Evolutionary conservation across 208 protist species (phyloP).

Genomic region (Crithidia mellificae): DNA sequence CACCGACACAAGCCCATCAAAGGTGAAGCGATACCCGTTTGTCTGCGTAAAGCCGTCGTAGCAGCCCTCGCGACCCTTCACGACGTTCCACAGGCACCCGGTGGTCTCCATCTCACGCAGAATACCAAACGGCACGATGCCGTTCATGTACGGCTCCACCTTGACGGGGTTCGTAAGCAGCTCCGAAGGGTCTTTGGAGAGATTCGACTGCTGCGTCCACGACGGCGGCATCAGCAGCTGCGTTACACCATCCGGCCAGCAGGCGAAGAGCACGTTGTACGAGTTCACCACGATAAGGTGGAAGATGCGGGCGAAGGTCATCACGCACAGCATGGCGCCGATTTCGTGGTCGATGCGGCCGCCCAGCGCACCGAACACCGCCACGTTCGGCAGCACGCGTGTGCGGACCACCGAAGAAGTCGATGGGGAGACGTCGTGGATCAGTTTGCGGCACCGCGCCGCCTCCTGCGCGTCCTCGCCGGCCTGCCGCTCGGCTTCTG

Average conservation of each 20-base stretch:
- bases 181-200: slow-evolving; percentile 5
- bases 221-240: slow-evolving; percentile 27
- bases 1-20: slow-evolving; percentile 58
- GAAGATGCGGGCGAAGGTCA: slow-evolving; percentile 32
- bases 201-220: slow-evolving; percentile 5
- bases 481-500: slow-evolving; percentile 12
- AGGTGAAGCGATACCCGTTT: slow-evolving; percentile 42
- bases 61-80: slow-evolving; percentile 37
- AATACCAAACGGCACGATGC: slow-evolving; percentile 62
- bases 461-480: slow-evolving; percentile 13
- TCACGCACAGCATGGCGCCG: slow-evolving; percentile 37
- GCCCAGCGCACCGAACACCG: slow-evolving; percentile 64
- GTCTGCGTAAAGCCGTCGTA: slow-evolving; percentile 58
- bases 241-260: slow-evolving; percentile 71
- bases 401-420: slow-evolving; percentile 6
- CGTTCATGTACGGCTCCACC: slow-evolving; percentile 43
- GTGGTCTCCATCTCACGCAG: slow-evolving; percentile 70
- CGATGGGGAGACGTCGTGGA: slow-evolving; percentile 10
- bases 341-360: slow-evolving; percentile 84
- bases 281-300: slow-evolving; percentile 50
- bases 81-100: slow-evolving; percentile 72
- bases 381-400: slow-evolving; percentile 58
- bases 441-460: slow-evolving; percentile 12
- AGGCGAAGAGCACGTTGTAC: slow-evolving; percentile 68
- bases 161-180: background rate